phyloP scores from a whole-genome alignment of 306 rosid species.

The Gillenia trifoliata region DNA sequence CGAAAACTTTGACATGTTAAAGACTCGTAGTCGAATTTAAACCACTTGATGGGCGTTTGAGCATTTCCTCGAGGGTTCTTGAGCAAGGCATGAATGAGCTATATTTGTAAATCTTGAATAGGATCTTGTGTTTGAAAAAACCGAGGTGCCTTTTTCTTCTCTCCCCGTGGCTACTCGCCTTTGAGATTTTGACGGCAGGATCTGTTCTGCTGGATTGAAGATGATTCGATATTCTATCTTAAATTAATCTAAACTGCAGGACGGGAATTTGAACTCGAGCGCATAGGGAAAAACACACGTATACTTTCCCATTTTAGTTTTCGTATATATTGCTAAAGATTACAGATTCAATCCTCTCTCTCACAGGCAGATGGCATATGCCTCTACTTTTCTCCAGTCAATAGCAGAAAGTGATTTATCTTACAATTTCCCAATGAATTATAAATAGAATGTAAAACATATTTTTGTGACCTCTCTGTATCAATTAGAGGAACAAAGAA shows the following conservation, averaged over 20 bases:
- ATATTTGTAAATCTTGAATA: too few species aligned
- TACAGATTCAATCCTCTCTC: neutral
- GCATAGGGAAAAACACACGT: neutral
- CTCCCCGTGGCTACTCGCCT: too few species aligned
- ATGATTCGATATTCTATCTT: too few species aligned
- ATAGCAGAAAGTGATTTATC: neutral
- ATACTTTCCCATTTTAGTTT: neutral
- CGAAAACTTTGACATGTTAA: too few species aligned
- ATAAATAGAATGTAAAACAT: neutral
- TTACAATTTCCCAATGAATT: conserved; percentile 25
- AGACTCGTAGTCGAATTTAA: too few species aligned
- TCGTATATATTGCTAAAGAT: neutral
- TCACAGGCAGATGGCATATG: neutral
- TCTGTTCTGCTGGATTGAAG: too few species aligned
- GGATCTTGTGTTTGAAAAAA: too few species aligned
- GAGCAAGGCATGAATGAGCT: too few species aligned
- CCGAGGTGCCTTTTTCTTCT: too few species aligned
- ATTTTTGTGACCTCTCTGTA: neutral
- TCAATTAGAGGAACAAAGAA: conserved; percentile 10
- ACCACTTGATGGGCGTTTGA: neutral
- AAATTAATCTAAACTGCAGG: neutral
- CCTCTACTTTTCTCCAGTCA: neutral
- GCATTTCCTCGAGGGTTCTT: neutral
- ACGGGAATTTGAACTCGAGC: neutral
- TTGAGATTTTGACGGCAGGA: too few species aligned